Conservation (phyloP, 2,329 filamentous ascomycete genomes). For the Rhynchosporium secalis region DNA sequence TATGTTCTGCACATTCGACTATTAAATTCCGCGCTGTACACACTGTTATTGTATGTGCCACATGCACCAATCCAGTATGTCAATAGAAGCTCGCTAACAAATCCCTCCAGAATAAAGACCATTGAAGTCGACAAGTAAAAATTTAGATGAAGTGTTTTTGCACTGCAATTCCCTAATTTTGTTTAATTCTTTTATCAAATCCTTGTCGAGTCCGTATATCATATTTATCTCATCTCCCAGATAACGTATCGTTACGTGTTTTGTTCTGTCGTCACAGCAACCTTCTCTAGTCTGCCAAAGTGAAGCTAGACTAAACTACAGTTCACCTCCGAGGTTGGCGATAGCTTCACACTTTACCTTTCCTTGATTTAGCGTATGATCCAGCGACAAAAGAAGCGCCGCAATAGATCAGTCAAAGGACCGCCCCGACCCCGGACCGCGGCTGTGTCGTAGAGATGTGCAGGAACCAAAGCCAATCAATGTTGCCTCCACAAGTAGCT, state of each 20-base stretch:
- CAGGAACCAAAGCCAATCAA: background rate
- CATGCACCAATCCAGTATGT: too few species aligned
- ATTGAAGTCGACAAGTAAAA: too few species aligned
- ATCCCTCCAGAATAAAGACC: too few species aligned
- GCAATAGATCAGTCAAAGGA: background rate
- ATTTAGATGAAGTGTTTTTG: too few species aligned
- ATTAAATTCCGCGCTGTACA: too few species aligned
- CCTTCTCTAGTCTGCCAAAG: background rate
- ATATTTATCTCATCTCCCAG: too few species aligned
- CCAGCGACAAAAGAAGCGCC: background rate
- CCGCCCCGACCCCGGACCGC: constrained; percentile 1
- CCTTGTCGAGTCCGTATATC: too few species aligned
- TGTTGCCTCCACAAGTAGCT: background rate
- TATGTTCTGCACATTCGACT: too few species aligned
- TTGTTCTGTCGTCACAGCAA: constrained; percentile 1
- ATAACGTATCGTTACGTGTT: background rate
- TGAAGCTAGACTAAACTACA: background rate
- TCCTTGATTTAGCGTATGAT: background rate
- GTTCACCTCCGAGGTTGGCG: background rate
- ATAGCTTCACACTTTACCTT: constrained; percentile 7
- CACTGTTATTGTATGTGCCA: too few species aligned
- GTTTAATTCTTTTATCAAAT: too few species aligned
- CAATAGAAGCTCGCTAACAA: too few species aligned
- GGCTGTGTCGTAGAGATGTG: background rate
- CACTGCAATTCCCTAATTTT: too few species aligned